These are phyloP conservation scores for Plasmodium inui DNA, from an alignment of 169 alveolate genomes.

Conservation along the genomic window DNA sequence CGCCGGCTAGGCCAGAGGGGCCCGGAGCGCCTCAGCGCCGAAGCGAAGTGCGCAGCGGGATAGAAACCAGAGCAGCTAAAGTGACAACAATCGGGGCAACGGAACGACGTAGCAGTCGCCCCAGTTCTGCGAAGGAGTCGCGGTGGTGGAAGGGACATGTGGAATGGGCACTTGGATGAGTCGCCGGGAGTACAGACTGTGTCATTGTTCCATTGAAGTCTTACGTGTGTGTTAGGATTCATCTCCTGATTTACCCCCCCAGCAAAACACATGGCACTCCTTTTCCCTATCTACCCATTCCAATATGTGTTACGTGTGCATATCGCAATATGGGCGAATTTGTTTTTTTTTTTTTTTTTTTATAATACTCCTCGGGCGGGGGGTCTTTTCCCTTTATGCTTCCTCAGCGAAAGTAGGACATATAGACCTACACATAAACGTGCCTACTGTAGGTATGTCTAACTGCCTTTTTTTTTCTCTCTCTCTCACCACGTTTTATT, in stretches of 20 bases:
- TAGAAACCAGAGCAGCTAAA: neutral
- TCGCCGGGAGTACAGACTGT: neutral
- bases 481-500: conserved; percentile 9
- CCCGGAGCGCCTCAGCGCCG: neutral
- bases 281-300: neutral
- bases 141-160: neutral
- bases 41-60: neutral
- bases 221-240: neutral
- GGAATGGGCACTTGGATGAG: neutral
- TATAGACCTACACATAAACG: neutral
- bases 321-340: neutral
- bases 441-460: neutral
- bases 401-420: neutral
- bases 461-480: neutral
- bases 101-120: neutral
- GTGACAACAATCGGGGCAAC: neutral
- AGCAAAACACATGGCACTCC: neutral
- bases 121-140: neutral
- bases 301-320: neutral
- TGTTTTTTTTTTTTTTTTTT: conserved; percentile 7
- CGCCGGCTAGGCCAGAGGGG: conserved; percentile 26
- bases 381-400: neutral
- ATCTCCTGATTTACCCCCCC: neutral
- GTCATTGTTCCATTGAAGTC: neutral
- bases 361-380: neutral